Base-by-base conservation (phyloP, 2,329 filamentous ascomycete species). In the Cephalotrichum gorgonifer region DNA sequence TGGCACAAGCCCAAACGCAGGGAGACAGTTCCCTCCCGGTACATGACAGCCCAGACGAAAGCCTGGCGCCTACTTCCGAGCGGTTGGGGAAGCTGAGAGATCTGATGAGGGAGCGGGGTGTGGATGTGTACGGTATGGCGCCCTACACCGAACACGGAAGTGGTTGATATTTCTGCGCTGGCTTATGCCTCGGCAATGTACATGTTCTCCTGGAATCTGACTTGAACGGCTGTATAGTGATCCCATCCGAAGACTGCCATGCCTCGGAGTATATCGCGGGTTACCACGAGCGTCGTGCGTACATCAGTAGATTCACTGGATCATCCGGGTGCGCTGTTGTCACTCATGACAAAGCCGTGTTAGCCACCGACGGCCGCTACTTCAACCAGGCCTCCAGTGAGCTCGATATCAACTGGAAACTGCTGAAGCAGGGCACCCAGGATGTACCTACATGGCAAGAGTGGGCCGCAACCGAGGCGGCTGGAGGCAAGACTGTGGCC, bases 371-470 rank as follows among this genome's bases (percentile, higher is more conserved):
- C 64, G 93, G 93, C 27, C 84, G 93, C 55, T 98, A 98, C 68
- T 98, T 97, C 75, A 97, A 95, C 69, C 93, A 98, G 67, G 93
- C 93, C 25, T 74, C 82, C 53, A 87, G 90, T 59, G 88, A 98
- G 65, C 79, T 98, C 27, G 93, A 97, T 64, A 70, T 68, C 59
- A 97, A 97, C 65, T 98, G 93, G 93, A 72, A 79, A 45, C 73
- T 98, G 38, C 73, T 98, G 53, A 98, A 96, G 71, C 88, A 95
- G 60, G 93, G 93, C 6, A 74, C 95, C 44, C 87, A 93, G 61
- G 88, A 95, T 65, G 89, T 96, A 9, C 91, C 88, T 1, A 97
- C 91, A 1, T 98, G 93, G 87, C 88, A 96, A 63, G 93, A 97
- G 66, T 98, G 93, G 93, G 81, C 83, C 15, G 84, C 86, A 30